A percentile compares a stretch with the other conserved stretches of the same genome.
Evolutionary conservation across 768 basidiomycete genomes (phyloP).

Genomic region (Multifurca ochricompacta): DNA sequence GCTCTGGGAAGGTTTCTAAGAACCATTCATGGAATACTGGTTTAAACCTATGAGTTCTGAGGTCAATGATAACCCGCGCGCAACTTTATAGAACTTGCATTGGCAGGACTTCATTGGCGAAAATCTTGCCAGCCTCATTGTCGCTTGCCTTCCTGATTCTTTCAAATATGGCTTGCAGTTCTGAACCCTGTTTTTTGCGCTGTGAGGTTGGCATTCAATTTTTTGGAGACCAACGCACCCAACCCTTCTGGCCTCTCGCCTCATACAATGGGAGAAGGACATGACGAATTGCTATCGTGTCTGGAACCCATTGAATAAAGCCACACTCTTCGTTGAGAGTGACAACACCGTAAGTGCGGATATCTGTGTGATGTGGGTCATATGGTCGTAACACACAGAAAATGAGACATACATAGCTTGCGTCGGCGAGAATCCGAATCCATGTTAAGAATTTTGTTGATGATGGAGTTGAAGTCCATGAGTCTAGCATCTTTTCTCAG

Average conservation of each 20-base stretch:
- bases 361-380: conserved; percentile 45
- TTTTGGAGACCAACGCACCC: conserved; percentile 34
- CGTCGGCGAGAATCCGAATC: conserved; percentile 89
- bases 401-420: conserved; percentile 64
- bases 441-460: conserved; percentile 91
- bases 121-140: conserved; percentile 44
- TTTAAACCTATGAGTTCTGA: conserved; percentile 42
- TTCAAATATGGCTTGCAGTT: conserved; percentile 41
- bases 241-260: conserved; percentile 36
- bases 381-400: not conserved
- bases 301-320: conserved; percentile 96
- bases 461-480: conserved; percentile 97
- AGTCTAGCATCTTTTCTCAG: conserved; percentile 92
- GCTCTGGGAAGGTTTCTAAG: conserved; percentile 92
- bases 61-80: not conserved
- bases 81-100: conserved; percentile 34
- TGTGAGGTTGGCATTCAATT: not conserved
- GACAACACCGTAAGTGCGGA: conserved; percentile 97
- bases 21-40: conserved; percentile 98
- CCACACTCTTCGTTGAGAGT: conserved; percentile 97
- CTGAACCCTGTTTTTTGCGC: conserved; percentile 29
- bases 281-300: conserved; percentile 76
- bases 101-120: conserved; percentile 46
- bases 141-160: conserved; percentile 45
- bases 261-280: conserved; percentile 67